A percentile compares a stretch with the other conserved stretches of the same genome.
Conservation (phyloP, 257 asterid genomes). For the Knoxia roxburghii region DNA sequence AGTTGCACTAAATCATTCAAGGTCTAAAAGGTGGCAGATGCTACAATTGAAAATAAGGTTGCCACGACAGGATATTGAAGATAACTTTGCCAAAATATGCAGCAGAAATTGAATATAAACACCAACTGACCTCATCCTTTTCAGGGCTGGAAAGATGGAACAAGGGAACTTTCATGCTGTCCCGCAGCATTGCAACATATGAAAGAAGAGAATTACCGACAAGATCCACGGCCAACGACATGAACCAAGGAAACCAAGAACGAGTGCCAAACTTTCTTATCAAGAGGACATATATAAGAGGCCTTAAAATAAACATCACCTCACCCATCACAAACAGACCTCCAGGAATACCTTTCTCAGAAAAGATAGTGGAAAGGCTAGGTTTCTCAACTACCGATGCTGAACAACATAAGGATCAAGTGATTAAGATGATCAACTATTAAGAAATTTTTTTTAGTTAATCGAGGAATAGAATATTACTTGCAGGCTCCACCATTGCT, state of each 20-base stretch:
- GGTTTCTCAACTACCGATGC: conserved; percentile 40
- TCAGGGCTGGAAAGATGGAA: conserved; percentile 51
- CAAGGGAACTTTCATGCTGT: conserved; percentile 28
- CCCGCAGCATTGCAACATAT: conserved; percentile 24
- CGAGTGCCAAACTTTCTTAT: conserved; percentile 64
- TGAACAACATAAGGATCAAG: conserved; percentile 18
- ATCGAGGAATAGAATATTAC: conserved; percentile 23
- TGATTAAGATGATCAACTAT: neutral
- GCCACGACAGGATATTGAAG: neutral
- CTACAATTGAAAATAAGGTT: neutral
- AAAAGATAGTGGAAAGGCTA: conserved; percentile 52
- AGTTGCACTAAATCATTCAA: neutral
- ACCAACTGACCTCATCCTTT: conserved; percentile 62
- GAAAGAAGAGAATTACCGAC: conserved; percentile 64
- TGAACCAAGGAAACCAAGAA: conserved; percentile 92
- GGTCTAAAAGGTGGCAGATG: too few relatives aligned
- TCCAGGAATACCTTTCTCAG: conserved; percentile 69
- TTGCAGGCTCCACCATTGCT: conserved; percentile 52
- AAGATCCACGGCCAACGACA: conserved; percentile 67
- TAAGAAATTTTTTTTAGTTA: neutral
- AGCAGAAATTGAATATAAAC: neutral
- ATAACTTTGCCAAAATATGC: neutral
- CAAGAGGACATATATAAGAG: conserved; percentile 70
- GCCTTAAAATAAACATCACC: conserved; percentile 72
- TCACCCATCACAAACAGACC: conserved; percentile 82